Evolutionary conservation across 106 monocot genomes (phyloP), one percentile per base, ranked within the genome.

Genomic region (Dioscorea alata): DNA sequence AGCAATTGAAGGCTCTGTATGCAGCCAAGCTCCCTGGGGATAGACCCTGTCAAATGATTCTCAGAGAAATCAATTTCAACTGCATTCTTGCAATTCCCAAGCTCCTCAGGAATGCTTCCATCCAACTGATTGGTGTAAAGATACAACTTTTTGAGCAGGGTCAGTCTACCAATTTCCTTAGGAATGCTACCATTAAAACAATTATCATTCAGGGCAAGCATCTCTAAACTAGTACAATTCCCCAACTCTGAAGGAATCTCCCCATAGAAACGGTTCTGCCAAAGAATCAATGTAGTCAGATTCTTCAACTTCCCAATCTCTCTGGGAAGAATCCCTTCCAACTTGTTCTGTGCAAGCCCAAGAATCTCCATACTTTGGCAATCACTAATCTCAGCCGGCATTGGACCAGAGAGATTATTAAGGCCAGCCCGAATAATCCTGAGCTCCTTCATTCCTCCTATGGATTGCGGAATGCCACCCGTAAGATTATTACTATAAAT

Each of bases 401-500:
- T 73, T 14, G 78, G 71, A 20, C 92, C 92, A 1, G 92, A 83
- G 33, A 92, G 60, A 18, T 34, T 13, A 67, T 92, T 92, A 14
- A 78, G 65, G 23, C 92, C 92, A 0, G 92, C 92, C 10, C 92
- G 88, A 48, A 92, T 83, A 6, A 88, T 79, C 56, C 78, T 74
- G 18, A 92, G 88, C 10, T 56, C 59, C 50, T 71, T 76, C 31
- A 92, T 51, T 70, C 17, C 60, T 20, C 73, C 52, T 23, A 92
- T 81, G 1, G 92, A 88, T 15, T 71, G n/a, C 6, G 92, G 92
- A 54, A 92, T 83, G 5, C 6, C 35, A 12, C 92, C 88, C 16
- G 92, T 88, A 48, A 92, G 85, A 32, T 92, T 92, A 59, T 92
- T 92, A 49, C 81, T 92, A 62, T 92, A 92, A 65, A 92, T 82